Conservation (phyloP, 352 stramenopile genomes). For the Pythium dissimile region DNA sequence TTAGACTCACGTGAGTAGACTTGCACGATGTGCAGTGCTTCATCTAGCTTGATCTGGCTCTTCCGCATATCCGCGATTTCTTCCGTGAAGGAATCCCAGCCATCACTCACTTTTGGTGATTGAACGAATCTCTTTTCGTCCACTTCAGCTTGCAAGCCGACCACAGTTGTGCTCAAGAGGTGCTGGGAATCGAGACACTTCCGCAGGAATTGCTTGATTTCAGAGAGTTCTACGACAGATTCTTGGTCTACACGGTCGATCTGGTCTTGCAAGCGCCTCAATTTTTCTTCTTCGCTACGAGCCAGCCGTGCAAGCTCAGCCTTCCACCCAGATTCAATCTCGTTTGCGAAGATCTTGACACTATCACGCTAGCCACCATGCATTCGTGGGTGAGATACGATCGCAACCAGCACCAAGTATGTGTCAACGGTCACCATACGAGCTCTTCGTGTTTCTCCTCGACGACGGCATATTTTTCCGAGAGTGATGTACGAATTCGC, state of each 20-base stretch:
- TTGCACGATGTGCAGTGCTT: constrained; percentile 47
- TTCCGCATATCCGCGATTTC: constrained; percentile 44
- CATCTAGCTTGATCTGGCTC: constrained; percentile 42
- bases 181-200: constrained; percentile 65
- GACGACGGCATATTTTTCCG: constrained; percentile 51
- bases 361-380: constrained; percentile 15
- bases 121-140: constrained; percentile 24
- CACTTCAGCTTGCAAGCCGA: constrained; percentile 50
- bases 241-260: constrained; percentile 23
- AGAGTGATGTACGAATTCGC: constrained; percentile 48
- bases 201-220: constrained; percentile 40
- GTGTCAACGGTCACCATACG: no score
- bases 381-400: not conserved
- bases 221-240: constrained; percentile 16
- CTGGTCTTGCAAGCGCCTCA: constrained; percentile 3
- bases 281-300: constrained; percentile 4
- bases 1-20: constrained; percentile 39
- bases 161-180: constrained; percentile 49
- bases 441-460: constrained; percentile 39
- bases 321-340: constrained; percentile 19
- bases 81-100: constrained; percentile 9
- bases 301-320: constrained; percentile 5
- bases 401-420: not conserved
- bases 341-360: constrained; percentile 12
- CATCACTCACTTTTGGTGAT: not conserved